Evolutionary conservation across 345 rosid genomes (phyloP), one percentile per base, ranked within the genome.

Genomic region (Eutrema japonicum): DNA sequence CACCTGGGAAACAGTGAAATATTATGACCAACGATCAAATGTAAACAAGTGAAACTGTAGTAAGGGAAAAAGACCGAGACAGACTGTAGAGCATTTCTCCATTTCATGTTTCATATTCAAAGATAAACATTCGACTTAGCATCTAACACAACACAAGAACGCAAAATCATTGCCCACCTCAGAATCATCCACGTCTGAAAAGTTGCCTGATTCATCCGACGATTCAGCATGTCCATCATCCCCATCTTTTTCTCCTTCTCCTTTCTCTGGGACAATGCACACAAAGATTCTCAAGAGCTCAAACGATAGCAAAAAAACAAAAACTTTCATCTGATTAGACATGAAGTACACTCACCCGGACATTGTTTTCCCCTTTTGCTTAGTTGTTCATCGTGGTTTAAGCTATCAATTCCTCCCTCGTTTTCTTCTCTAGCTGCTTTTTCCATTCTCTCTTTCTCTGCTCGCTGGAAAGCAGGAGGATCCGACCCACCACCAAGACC

Each of bases 401-500:
- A 64, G 76, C 51, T 71, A 42, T 78, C 70, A 79, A 32, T 67
- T 75, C 76, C 58, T 70, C 81, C 84, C 55, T 79, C 49, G 41
- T 77, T 78, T 73, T 82, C 83, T 65, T 67, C 81, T 5, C 74
- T 27, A 66, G 85, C 74, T 70, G 66, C 72, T 61, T 77, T 78
- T 27, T 69, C 85, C 75, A 76, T 75, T 78, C 91, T 83, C 82
- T 85, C 89, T 83, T 72, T 79, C 82, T 86, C 93, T 55, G 96
- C 96, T 60, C 76, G 84, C 75, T 88, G 96, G 79, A 89, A 94
- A 75, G 97, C 93, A 45, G 97, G 96, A 82, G 96, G 95, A 84
- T 91, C 87, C 53, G 83, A 81, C 53, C 97, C 97, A 60, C 95
- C 97, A 48, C 79, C 89, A 71, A 89, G 80, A 60, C 98, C 98